Conservation (phyloP, 1,139 yeast species). For the Yamadazyma trypodendri region DNA sequence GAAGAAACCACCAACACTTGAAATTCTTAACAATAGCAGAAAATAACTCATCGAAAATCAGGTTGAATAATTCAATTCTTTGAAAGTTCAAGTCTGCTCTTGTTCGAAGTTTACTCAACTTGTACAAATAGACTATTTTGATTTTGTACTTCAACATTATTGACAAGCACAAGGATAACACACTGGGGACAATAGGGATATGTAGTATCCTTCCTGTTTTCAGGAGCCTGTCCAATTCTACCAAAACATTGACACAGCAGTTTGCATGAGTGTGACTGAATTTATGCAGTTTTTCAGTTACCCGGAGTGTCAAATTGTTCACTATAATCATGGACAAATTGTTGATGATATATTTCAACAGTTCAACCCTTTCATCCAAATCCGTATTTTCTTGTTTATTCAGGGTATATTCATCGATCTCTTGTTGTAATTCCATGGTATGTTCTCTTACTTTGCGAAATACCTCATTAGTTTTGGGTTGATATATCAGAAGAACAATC, state of each 20-base stretch:
- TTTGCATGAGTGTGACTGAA: conserved; percentile 6
- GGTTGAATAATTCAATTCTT: conserved; percentile 7
- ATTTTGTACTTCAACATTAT: conserved; percentile 14
- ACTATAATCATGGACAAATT: conserved; percentile 2
- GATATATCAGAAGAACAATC: conserved; percentile 11
- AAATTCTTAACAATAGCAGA: conserved; percentile 11
- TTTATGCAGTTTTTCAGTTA: not conserved
- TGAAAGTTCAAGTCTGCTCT: conserved; percentile 10
- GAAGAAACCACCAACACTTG: conserved; percentile 21
- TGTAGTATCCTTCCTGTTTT: conserved; percentile 5
- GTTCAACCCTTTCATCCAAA: not conserved
- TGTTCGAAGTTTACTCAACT: conserved; percentile 8
- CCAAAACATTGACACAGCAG: conserved; percentile 1
- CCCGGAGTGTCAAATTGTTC: conserved; percentile 2
- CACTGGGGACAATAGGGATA: conserved; percentile 13
- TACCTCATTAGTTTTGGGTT: conserved; percentile 8
- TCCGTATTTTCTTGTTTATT: not conserved
- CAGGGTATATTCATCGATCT: not conserved
- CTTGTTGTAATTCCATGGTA: not conserved
- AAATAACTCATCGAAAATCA: conserved; percentile 11
- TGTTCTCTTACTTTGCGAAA: conserved; percentile 1
- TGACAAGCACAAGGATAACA: conserved; percentile 12
- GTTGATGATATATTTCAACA: not conserved
- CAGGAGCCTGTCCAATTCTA: not conserved
- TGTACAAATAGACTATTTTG: conserved; percentile 12